These are phyloP conservation scores for Wallacemonas sp. DNA, from an alignment of 208 protist species.

Conservation along the genomic window DNA sequence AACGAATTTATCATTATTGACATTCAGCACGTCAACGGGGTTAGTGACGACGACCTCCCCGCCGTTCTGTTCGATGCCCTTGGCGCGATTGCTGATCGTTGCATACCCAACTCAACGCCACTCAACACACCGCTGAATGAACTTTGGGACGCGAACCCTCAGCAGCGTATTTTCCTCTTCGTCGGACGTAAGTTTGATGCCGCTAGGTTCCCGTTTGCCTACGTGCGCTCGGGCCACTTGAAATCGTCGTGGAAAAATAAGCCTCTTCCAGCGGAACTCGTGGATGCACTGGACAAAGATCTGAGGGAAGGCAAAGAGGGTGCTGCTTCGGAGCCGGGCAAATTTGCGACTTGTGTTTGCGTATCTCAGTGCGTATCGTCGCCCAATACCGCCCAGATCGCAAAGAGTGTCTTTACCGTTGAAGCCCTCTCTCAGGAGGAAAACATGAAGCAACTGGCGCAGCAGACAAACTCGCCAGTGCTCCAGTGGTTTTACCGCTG, in stretches of 20 bases:
- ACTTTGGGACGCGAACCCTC: constrained; percentile 20
- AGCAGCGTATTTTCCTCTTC: constrained; percentile 52
- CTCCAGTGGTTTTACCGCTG: constrained; percentile 42
- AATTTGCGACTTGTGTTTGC: constrained; percentile 19
- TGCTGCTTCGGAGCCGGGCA: neutral
- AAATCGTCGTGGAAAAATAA: constrained; percentile 44
- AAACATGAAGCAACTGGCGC: constrained; percentile 25
- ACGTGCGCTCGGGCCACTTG: constrained; percentile 21
- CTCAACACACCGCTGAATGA: constrained; percentile 32
- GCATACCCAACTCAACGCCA: constrained; percentile 21
- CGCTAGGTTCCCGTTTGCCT: constrained; percentile 16
- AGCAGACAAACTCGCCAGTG: constrained; percentile 27
- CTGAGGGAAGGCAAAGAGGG: no score
- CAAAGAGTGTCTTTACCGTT: constrained; percentile 21
- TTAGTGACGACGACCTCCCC: constrained; percentile 13
- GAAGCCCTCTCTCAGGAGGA: constrained; percentile 7
- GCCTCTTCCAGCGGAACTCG: constrained; percentile 11
- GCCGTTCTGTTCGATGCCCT: constrained; percentile 31
- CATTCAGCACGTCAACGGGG: constrained; percentile 50
- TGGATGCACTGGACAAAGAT: constrained; percentile 28
- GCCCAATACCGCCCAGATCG: constrained; percentile 18
- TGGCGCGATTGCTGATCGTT: constrained; percentile 17
- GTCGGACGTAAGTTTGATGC: constrained; percentile 23
- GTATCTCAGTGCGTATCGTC: constrained; percentile 54
- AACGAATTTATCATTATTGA: constrained; percentile 54